Percentiles rank a stretch among this genome's conserved stretches.
Evolutionary conservation across 2,329 filamentous ascomycete species (phyloP).

Genomic region (Didymella arachidicola): DNA sequence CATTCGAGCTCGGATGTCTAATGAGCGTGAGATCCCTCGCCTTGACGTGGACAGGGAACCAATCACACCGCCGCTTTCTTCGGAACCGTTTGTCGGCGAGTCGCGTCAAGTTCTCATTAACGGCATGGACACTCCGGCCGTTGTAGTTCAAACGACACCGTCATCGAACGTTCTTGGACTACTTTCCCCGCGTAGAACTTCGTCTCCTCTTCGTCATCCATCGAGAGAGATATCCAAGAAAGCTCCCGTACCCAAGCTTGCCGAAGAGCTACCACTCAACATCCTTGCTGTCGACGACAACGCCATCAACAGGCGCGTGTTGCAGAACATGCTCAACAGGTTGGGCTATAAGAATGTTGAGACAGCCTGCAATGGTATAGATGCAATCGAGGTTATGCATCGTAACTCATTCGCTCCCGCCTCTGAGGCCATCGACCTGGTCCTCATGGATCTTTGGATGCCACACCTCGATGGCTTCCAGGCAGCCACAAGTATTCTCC

Average conservation of each 20-base stretch:
- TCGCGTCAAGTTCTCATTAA: slow-evolving; percentile 15
- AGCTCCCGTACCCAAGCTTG: slow-evolving; percentile 50
- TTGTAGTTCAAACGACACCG: slow-evolving; percentile 23
- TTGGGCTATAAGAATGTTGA: slow-evolving; percentile 70
- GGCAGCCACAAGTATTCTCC: slow-evolving; percentile 69
- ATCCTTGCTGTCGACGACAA: slow-evolving; percentile 78
- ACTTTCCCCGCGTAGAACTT: slow-evolving; percentile 39
- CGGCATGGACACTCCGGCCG: slow-evolving; percentile 18
- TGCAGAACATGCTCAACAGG: slow-evolving; percentile 71
- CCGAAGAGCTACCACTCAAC: slow-evolving; percentile 69
- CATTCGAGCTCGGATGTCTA: slow-evolving; percentile 39
- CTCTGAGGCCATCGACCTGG: slow-evolving; percentile 62
- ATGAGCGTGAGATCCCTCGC: slow-evolving; percentile 38
- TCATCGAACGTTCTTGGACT: slow-evolving; percentile 28
- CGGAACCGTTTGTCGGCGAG: slow-evolving; percentile 33
- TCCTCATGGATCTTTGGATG: slow-evolving; percentile 82
- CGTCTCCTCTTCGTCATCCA: slow-evolving; percentile 38
- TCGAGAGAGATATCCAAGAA: slow-evolving; percentile 40
- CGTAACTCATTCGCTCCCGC: slow-evolving; percentile 42
- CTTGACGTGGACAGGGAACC: slow-evolving; percentile 30
- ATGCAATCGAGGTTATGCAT: slow-evolving; percentile 69
- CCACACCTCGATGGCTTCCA: slow-evolving; percentile 76
- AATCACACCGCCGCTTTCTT: slow-evolving; percentile 40
- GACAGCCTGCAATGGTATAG: slow-evolving; percentile 72
- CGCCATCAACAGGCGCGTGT: slow-evolving; percentile 72